Base-by-base conservation (phyloP, 805 yeast species). In the Brettanomyces custersianus region DNA sequence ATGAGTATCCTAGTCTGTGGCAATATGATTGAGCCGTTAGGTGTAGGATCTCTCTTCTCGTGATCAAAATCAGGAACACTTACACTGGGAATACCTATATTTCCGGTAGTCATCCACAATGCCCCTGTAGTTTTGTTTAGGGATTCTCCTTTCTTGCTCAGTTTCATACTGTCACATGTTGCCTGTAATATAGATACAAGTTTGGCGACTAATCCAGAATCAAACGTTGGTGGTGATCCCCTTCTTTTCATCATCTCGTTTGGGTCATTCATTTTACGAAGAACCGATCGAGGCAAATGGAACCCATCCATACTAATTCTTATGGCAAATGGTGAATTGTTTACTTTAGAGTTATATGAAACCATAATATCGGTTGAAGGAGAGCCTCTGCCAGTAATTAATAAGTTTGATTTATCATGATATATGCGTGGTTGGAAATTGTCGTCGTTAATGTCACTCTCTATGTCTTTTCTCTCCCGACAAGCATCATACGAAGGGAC, bases 151-250 rank as follows among this genome's bases (percentile, higher is more conserved):
- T 16, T 22, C n/a, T 17, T 16, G 12, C 30, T 33, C 9, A 33
- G 22, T 4, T 13, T 18, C 7, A 17, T 15, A 6, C 12, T 31
- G 35, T 40, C 40, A 33, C 55, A 46, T 0, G 63, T 52, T 8
- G 37, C 35, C 18, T 47, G 45, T 20, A 72, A 45, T 8, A 54
- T 40, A 33, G 43, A 45, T 15, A 55, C 59, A 13, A 68, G 47
- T 4, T 41, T 50, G 1, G 61, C 66, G 12, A 70, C 62, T 31
- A 62, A 66, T 10, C 57, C 51, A 5, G 81, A 72, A 50, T 88
- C 88, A 59, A 88, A 90, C 0, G 96, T 87, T 46, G 67, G 73
- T 2, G 95, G 94, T 0, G 95, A 80, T 0, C 96, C 96, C 33
- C 96, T 67, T 41, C 84, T 64, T 20, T 59, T 54, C 21, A 74